Conservation (phyloP, 306 rosid species). For the Fagus sylvatica region DNA sequence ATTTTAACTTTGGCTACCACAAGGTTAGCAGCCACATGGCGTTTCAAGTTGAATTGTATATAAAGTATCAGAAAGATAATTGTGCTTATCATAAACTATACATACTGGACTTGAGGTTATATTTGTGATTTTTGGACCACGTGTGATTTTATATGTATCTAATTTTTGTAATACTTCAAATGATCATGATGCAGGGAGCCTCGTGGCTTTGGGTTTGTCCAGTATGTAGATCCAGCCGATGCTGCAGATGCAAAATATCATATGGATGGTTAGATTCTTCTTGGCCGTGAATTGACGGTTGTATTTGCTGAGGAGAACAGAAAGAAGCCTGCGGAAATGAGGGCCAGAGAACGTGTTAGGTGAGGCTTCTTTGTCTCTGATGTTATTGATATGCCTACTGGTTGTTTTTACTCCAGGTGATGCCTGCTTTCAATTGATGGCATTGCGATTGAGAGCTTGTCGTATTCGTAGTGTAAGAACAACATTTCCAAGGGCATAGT, state of each 20-base stretch:
- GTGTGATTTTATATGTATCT: conserved; percentile 12
- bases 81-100: conserved; percentile 9
- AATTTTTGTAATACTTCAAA: not conserved
- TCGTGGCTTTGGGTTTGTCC: conserved; percentile 98
- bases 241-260: conserved; percentile 95
- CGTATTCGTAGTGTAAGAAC: not conserved
- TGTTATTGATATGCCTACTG: not conserved
- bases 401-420: not conserved
- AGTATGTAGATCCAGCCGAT: conserved; percentile 91
- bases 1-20: conserved; percentile 53
- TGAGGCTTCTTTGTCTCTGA: conserved; percentile 29
- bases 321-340: conserved; percentile 93
- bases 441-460: not conserved
- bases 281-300: conserved; percentile 91
- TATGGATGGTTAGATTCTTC: conserved; percentile 93
- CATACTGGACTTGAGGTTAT: conserved; percentile 26
- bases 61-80: conserved; percentile 28
- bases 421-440: not conserved
- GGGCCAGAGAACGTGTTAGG: conserved; percentile 62
- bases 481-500: not conserved
- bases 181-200: conserved; percentile 62
- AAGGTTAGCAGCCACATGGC: conserved; percentile 79
- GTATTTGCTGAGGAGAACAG: conserved; percentile 99
- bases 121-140: conserved; percentile 24
- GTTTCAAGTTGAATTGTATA: conserved; percentile 46